A percentile compares a stretch with the other conserved stretches of the same genome.
Evolutionary conservation across 2,329 filamentous ascomycete genomes (phyloP).

Genomic region (Magnaporthiopsis incrustans): DNA sequence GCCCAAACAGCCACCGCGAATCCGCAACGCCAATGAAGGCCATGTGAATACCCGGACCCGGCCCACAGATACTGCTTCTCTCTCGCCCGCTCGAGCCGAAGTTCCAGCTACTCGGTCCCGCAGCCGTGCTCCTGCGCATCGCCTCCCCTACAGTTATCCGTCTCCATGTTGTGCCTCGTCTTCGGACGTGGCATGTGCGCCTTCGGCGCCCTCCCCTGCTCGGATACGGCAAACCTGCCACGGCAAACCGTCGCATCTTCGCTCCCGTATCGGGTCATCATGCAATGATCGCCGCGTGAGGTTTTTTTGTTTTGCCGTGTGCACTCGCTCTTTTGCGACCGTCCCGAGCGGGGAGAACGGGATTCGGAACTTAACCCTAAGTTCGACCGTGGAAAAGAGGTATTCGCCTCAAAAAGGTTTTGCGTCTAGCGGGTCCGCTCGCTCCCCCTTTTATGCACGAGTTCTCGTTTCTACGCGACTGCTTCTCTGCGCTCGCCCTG

Average conservation of each 20-base stretch:
- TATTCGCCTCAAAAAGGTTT: constrained; percentile 39
- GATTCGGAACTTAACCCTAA: constrained; percentile 98
- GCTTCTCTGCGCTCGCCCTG: constrained; percentile 2
- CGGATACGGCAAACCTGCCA: constrained; percentile 25
- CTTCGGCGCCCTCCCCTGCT: constrained; percentile 24
- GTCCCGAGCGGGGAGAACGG: constrained; percentile 46
- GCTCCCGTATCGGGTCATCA: constrained; percentile 52
- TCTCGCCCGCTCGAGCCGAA: neutral
- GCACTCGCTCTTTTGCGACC: constrained; percentile 28
- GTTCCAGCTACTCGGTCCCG: neutral
- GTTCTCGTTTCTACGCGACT: constrained; percentile 18
- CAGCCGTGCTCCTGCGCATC: constrained; percentile 42
- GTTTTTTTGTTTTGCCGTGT: constrained; percentile 31
- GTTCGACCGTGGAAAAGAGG: constrained; percentile 55
- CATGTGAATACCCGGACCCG: neutral
- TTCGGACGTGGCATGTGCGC: too few species aligned
- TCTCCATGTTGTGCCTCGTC: constrained; percentile 49
- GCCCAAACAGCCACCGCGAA: neutral
- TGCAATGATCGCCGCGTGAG: constrained; percentile 38
- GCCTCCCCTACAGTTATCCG: constrained; percentile 77
- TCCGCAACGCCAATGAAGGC: neutral
- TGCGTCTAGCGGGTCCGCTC: constrained; percentile 60
- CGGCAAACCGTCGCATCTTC: constrained; percentile 46
- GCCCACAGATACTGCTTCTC: constrained; percentile 1
- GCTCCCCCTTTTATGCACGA: constrained; percentile 55